phyloP scores from a whole-genome alignment of 805 yeast genomes.

The Hanseniaspora singularis region DNA sequence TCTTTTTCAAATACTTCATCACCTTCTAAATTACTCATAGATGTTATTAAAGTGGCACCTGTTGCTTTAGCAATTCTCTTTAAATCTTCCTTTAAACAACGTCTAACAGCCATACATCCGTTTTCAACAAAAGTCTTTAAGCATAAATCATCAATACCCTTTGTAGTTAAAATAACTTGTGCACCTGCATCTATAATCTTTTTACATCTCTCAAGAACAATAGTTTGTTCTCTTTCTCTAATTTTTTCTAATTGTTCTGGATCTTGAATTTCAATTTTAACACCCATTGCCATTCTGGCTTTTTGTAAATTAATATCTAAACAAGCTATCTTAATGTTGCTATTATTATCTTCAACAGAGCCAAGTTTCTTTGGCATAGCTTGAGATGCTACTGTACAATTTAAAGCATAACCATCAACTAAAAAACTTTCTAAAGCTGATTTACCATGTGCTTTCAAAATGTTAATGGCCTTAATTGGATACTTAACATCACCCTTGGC shows the following conservation, averaged over 20 bases:
- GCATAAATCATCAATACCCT: slow-evolving; percentile 89
- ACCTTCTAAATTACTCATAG: slow-evolving; percentile 88
- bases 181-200: slow-evolving; percentile 83
- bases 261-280: slow-evolving; percentile 89
- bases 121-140: slow-evolving; percentile 83
- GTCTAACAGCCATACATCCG: slow-evolving; percentile 88
- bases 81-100: slow-evolving; percentile 93
- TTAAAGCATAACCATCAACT: slow-evolving; percentile 88
- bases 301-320: slow-evolving; percentile 88
- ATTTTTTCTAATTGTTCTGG: slow-evolving; percentile 94
- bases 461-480: slow-evolving; percentile 94
- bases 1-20: slow-evolving; percentile 82
- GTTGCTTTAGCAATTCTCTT: slow-evolving; percentile 96
- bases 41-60: slow-evolving; percentile 81
- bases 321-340: slow-evolving; percentile 69
- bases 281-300: slow-evolving; percentile 97
- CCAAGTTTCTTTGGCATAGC: slow-evolving; percentile 73
- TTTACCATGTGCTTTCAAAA: slow-evolving; percentile 93
- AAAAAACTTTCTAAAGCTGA: slow-evolving; percentile 76
- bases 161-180: slow-evolving; percentile 81
- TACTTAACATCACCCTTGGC: slow-evolving; percentile 78
- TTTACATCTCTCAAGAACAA: slow-evolving; percentile 67
- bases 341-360: slow-evolving; percentile 24
- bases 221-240: slow-evolving; percentile 77
- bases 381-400: slow-evolving; percentile 94